Evolutionary conservation across 371 early-diverging fungal genomes (phyloP).

Genomic region (Rhizopus stolonifer): DNA sequence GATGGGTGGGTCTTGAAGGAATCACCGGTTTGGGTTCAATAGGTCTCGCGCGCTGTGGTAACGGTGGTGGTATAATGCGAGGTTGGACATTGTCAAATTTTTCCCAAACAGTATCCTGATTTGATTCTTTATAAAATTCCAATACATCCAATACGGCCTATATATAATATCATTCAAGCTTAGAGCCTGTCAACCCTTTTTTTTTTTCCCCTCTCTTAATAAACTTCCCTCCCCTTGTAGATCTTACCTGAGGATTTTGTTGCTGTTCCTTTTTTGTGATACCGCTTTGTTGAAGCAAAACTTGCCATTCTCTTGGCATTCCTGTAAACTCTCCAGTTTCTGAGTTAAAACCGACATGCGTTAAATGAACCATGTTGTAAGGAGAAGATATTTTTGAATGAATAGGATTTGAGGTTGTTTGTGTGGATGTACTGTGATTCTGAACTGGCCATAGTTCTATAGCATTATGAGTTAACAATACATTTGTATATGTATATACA

Average conservation of each 20-base stretch:
- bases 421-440: slow-evolving; percentile 2
- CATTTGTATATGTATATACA: not conserved
- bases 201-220: no score
- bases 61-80: slow-evolving; percentile 27
- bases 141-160: slow-evolving; percentile 90
- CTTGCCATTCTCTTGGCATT: slow-evolving; percentile 91
- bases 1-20: slow-evolving; percentile 18
- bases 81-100: slow-evolving; percentile 77
- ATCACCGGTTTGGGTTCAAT: slow-evolving; percentile 14
- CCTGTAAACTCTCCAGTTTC: slow-evolving; percentile 93
- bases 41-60: slow-evolving; percentile 28
- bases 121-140: slow-evolving; percentile 82
- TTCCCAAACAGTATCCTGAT: slow-evolving; percentile 79
- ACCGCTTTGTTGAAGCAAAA: slow-evolving; percentile 85
- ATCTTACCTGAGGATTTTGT: slow-evolving; percentile 83
- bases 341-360: slow-evolving; percentile 90
- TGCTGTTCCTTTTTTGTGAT: slow-evolving; percentile 94
- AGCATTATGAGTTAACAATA: no score
- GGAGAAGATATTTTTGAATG: slow-evolving; percentile 77
- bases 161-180: no score
- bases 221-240: no score
- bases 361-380: slow-evolving; percentile 94
- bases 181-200: no score
- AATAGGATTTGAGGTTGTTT: slow-evolving; percentile 3
- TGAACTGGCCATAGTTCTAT: slow-evolving; percentile 27